These are phyloP conservation scores for Lasiodiplodia sp. DNA, from an alignment of 2,329 filamentous ascomycete genomes.

Conservation along the genomic window DNA sequence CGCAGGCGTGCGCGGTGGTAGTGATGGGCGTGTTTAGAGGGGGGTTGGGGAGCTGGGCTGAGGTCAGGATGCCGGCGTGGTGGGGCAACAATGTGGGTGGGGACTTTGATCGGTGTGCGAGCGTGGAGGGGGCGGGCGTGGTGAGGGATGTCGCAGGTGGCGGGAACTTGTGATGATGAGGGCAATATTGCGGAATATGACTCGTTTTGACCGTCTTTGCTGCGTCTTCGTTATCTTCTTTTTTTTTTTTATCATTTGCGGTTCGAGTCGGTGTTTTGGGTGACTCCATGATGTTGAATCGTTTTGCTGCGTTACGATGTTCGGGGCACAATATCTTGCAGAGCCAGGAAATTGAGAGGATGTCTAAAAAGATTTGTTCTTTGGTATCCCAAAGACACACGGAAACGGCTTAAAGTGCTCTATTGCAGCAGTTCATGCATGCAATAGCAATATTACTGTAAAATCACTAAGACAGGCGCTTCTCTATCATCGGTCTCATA, in stretches of 20 bases:
- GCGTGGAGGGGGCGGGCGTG: neutral
- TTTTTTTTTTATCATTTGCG: neutral
- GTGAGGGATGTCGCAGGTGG: conserved; percentile 17
- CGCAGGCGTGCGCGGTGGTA: conserved; percentile 51
- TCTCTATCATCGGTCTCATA: neutral
- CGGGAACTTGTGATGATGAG: neutral
- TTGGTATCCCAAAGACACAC: too few relatives aligned
- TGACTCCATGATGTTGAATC: too few relatives aligned
- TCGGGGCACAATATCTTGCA: too few relatives aligned
- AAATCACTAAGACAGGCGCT: too few relatives aligned
- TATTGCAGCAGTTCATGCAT: neutral
- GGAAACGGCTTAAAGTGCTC: too few relatives aligned
- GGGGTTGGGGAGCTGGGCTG: conserved; percentile 40
- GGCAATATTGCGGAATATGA: neutral
- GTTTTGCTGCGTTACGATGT: too few relatives aligned
- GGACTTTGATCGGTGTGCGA: conserved; percentile 30
- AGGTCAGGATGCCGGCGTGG: conserved; percentile 31
- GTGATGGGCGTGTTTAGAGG: conserved; percentile 55
- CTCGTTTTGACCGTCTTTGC: too few relatives aligned
- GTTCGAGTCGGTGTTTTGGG: too few relatives aligned
- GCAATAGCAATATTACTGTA: neutral
- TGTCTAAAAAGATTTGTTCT: too few relatives aligned
- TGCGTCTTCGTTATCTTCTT: neutral
- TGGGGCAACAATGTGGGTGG: conserved; percentile 35
- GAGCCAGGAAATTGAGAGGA: too few relatives aligned